Percentiles rank a stretch among this genome's conserved stretches.
phyloP scores from a whole-genome alignment of 768 basidiomycete genomes.

The Hygrophorus pudorinus region DNA sequence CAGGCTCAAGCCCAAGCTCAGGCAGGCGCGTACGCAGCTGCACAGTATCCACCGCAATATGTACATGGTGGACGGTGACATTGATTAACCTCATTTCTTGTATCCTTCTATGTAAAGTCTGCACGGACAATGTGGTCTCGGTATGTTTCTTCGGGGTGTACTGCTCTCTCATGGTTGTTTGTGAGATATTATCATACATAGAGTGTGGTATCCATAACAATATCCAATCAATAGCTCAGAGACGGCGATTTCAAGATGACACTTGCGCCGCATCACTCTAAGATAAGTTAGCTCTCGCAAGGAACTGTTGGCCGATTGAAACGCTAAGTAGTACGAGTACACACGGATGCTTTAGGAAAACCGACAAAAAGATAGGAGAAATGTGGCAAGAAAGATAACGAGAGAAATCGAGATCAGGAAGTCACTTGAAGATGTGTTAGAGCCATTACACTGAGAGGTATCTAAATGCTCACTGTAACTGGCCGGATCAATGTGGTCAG shows the following conservation, averaged over 20 bases:
- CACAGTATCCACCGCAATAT: conserved; percentile 8
- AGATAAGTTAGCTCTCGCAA: too few species aligned
- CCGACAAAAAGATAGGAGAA: neutral
- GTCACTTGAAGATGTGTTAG: conserved; percentile 27
- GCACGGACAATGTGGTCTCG: too few species aligned
- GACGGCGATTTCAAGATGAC: too few species aligned
- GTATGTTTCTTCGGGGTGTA: too few species aligned
- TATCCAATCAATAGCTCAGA: too few species aligned
- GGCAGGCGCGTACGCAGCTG: neutral
- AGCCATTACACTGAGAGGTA: neutral
- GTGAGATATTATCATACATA: too few species aligned
- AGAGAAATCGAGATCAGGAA: conserved; percentile 26
- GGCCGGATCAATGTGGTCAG: conserved; percentile 87
- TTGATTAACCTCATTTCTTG: neutral
- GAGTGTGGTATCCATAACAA: too few species aligned
- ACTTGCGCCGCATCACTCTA: too few species aligned
- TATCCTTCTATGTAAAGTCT: too few species aligned
- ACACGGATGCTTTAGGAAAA: neutral
- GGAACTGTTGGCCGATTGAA: too few species aligned
- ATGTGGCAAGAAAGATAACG: conserved; percentile 6
- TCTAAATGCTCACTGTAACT: conserved; percentile 73
- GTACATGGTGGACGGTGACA: conserved; percentile 7
- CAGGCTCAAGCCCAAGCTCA: neutral
- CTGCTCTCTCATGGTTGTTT: too few species aligned
- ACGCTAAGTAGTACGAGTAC: neutral